A percentile compares a stretch with the other conserved stretches of the same genome.
These are phyloP conservation scores for Iberis pinnata DNA, from an alignment of 345 rosid species.

Conservation along the genomic window DNA sequence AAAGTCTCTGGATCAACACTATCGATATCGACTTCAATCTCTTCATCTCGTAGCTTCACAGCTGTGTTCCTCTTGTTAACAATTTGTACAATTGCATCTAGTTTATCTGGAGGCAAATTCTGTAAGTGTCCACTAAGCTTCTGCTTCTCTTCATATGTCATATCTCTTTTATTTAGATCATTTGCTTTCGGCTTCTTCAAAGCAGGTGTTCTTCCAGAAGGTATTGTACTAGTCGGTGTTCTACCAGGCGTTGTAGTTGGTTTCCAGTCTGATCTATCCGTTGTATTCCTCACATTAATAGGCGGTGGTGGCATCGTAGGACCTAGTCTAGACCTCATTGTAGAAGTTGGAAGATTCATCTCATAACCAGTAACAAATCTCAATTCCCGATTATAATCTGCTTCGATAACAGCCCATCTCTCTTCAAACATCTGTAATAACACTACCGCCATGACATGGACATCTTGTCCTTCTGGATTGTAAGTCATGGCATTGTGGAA, in stretches of 20 bases:
- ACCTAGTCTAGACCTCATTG: constrained; percentile 52
- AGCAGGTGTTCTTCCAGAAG: constrained; percentile 77
- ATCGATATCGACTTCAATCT: constrained; percentile 96
- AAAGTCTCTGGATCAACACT: constrained; percentile 94
- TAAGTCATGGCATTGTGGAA: constrained; percentile 91
- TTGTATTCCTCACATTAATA: constrained; percentile 67
- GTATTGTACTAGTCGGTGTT: constrained; percentile 55
- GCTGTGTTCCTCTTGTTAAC: constrained; percentile 86
- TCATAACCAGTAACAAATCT: constrained; percentile 52
- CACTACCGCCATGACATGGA: constrained; percentile 75
- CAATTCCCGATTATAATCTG: constrained; percentile 66
- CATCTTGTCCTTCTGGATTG: constrained; percentile 98
- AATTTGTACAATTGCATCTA: constrained; percentile 88
- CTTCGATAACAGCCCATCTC: constrained; percentile 72
- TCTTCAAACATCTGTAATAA: constrained; percentile 74
- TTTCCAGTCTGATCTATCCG: constrained; percentile 69
- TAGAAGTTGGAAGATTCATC: constrained; percentile 46
- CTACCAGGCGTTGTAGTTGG: constrained; percentile 44
- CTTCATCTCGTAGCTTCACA: constrained; percentile 74
- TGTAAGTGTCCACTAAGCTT: constrained; percentile 87
- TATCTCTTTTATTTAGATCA: constrained; percentile 89
- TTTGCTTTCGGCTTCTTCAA: constrained; percentile 94
- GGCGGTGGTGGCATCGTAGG: constrained; percentile 52
- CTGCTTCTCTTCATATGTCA: constrained; percentile 97
- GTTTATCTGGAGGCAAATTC: constrained; percentile 83